These are phyloP conservation scores for Botryosphaeria agaves DNA, from an alignment of 2,329 filamentous ascomycete species.

Conservation along the genomic window DNA sequence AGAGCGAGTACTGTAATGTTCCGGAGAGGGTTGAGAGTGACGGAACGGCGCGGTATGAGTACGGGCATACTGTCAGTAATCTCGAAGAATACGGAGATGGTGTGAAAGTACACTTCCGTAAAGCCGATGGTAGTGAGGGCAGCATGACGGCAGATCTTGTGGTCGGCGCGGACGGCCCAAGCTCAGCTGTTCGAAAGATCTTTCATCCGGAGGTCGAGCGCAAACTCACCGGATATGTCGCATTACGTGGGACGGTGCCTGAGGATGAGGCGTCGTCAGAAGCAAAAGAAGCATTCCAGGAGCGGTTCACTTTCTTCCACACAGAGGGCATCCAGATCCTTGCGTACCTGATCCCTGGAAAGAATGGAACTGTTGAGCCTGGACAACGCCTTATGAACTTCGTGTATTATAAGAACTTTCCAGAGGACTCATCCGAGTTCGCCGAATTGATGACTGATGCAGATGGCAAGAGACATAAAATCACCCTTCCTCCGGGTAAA, in stretches of 20 bases:
- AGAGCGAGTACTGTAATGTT: constrained; percentile 11
- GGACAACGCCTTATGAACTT: constrained; percentile 28
- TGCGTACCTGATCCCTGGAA: constrained; percentile 28
- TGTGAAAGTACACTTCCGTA: constrained; percentile 9
- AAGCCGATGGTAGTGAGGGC: constrained; percentile 6
- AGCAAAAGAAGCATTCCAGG: constrained; percentile 13
- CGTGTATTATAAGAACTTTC: constrained; percentile 29
- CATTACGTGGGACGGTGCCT: constrained; percentile 12
- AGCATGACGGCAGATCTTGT: constrained; percentile 17
- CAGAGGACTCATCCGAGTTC: constrained; percentile 20
- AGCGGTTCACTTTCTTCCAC: constrained; percentile 25
- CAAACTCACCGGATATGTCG: constrained; percentile 15
- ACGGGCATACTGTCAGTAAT: constrained; percentile 12
- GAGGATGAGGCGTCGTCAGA: constrained; percentile 17
- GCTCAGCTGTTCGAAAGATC: constrained; percentile 10
- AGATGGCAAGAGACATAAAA: constrained; percentile 20
- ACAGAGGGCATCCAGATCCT: constrained; percentile 18
- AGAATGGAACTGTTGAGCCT: constrained; percentile 19
- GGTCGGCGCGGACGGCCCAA: constrained; percentile 25
- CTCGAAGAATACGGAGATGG: constrained; percentile 7
- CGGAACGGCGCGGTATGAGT: constrained; percentile 11
- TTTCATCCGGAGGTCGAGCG: constrained; percentile 11
- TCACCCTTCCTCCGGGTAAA: constrained; percentile 25
- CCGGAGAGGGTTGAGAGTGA: constrained; percentile 7
- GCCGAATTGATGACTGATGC: constrained; percentile 26